phyloP scores from a whole-genome alignment of 2,329 filamentous ascomycete genomes.

The Aspergillus tubingensis region DNA sequence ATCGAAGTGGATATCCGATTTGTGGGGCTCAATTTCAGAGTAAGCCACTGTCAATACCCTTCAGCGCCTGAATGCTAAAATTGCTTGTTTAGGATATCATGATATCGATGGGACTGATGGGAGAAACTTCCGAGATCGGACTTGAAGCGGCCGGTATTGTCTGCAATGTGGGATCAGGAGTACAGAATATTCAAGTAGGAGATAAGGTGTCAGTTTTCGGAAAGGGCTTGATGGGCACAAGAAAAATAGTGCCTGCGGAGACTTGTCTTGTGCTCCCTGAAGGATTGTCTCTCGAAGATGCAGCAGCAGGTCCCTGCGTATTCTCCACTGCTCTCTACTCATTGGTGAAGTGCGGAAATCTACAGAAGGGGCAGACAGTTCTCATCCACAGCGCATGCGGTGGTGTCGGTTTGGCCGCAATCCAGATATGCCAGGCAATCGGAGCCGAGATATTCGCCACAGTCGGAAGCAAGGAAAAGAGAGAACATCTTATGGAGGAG shows the following conservation, averaged over 20 bases:
- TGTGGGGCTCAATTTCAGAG: constrained; percentile 35
- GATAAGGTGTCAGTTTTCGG: constrained; percentile 30
- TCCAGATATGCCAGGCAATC: constrained; percentile 9
- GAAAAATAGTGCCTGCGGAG: constrained; percentile 15
- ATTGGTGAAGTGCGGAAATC: constrained; percentile 25
- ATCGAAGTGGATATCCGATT: constrained; percentile 40
- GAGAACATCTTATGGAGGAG: constrained; percentile 20
- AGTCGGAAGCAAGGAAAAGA: constrained; percentile 25
- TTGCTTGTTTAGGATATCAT: constrained; percentile 26
- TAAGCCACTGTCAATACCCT: background rate
- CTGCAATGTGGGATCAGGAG: constrained; percentile 25
- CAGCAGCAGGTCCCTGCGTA: constrained; percentile 4
- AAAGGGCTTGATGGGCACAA: constrained; percentile 12
- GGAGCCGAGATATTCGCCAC: constrained; percentile 18
- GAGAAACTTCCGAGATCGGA: constrained; percentile 25
- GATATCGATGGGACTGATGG: constrained; percentile 34
- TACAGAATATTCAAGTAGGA: constrained; percentile 28
- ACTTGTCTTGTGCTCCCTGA: constrained; percentile 19
- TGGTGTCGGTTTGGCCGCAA: constrained; percentile 8
- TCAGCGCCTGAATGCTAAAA: too few relatives aligned
- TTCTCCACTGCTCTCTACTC: constrained; percentile 24
- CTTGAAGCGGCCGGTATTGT: constrained; percentile 35
- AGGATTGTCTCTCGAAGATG: constrained; percentile 17
- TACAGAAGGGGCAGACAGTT: constrained; percentile 26
- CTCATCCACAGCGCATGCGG: constrained; percentile 14